A percentile compares a stretch with the other conserved stretches of the same genome.
These are phyloP conservation scores for Chaetomium olivaceum DNA, from an alignment of 2,329 filamentous ascomycete species.

Conservation along the genomic window DNA sequence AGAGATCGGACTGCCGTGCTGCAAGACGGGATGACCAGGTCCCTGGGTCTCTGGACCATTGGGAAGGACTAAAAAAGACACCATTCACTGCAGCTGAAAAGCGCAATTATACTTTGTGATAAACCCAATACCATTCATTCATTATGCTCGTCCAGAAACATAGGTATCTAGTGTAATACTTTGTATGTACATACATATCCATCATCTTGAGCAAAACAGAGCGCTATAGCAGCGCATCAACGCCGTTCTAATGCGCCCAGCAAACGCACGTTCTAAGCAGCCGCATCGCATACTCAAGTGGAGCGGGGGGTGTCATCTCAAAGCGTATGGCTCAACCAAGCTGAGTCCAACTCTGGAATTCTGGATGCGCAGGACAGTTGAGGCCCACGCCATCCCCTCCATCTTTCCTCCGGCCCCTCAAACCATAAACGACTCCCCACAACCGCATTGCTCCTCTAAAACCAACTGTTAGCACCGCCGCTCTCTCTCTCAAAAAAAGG, in stretches of 20 bases:
- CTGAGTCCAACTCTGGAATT: not conserved
- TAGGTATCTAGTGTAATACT: not conserved
- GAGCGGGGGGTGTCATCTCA: not conserved
- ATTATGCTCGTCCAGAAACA: not conserved
- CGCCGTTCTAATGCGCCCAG: not conserved
- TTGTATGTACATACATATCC: not conserved
- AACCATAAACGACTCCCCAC: conserved; percentile 94
- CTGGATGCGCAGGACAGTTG: not conserved
- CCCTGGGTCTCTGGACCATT: too few relatives aligned
- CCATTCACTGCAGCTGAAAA: not conserved
- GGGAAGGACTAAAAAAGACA: not conserved
- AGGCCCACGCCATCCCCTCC: not conserved
- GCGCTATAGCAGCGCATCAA: not conserved
- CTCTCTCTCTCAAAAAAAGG: not conserved
- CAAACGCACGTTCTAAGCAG: not conserved
- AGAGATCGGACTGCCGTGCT: too few relatives aligned
- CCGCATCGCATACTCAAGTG: not conserved
- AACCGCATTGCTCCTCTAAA: conserved; percentile 90
- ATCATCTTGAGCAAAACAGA: not conserved
- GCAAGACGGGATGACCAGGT: not conserved
- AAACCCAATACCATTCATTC: not conserved
- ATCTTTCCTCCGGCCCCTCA: not conserved
- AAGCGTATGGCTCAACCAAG: not conserved
- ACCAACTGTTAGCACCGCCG: conserved; percentile 37
- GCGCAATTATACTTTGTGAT: not conserved